Percentiles rank a stretch among this genome's conserved stretches.
Conservation (phyloP, 768 basidiomycete genomes). For the Tubosaeta sp. region DNA sequence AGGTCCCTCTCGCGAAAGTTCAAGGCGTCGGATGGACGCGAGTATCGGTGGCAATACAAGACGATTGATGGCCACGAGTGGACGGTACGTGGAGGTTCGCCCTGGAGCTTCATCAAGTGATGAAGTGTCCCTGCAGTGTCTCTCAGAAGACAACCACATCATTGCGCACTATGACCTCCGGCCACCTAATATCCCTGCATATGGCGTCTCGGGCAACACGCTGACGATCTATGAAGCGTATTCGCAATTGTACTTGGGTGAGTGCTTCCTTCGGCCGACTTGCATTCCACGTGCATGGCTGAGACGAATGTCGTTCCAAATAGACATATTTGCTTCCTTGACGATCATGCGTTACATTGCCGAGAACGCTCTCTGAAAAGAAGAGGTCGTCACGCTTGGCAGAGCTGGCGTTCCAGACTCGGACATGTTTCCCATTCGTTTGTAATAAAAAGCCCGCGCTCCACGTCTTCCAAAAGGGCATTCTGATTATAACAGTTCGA, state of each 20-base stretch:
- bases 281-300: slow-evolving; percentile 1
- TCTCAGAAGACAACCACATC: slow-evolving; percentile 47
- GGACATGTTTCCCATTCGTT: neutral
- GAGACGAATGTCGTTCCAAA: neutral
- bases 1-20: slow-evolving; percentile 72
- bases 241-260: slow-evolving; percentile 51
- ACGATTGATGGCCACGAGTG: slow-evolving; percentile 61
- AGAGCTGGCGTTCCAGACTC: neutral
- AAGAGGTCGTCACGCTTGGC: neutral
- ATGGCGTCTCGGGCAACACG: slow-evolving; percentile 58
- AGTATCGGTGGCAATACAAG: slow-evolving; percentile 66
- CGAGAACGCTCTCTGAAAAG: slow-evolving; percentile 39
- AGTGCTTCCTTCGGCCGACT: slow-evolving; percentile 13
- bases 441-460: slow-evolving; percentile 6
- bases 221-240: slow-evolving; percentile 57
- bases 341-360: slow-evolving; percentile 64
- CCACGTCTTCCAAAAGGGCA: slow-evolving; percentile 2
- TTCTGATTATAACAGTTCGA: neutral
- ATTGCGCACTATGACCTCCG: slow-evolving; percentile 67
- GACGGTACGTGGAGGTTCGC: slow-evolving; percentile 51
- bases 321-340: slow-evolving; percentile 56
- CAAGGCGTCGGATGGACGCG: slow-evolving; percentile 59
- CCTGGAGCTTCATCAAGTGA: slow-evolving; percentile 2
- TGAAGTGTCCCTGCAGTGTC: slow-evolving; percentile 40
- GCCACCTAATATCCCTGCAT: slow-evolving; percentile 49